Evolutionary conservation across 768 basidiomycete genomes (phyloP), one percentile per base, ranked within the genome.

Genomic region (Xerocomellus chrysenteron): DNA sequence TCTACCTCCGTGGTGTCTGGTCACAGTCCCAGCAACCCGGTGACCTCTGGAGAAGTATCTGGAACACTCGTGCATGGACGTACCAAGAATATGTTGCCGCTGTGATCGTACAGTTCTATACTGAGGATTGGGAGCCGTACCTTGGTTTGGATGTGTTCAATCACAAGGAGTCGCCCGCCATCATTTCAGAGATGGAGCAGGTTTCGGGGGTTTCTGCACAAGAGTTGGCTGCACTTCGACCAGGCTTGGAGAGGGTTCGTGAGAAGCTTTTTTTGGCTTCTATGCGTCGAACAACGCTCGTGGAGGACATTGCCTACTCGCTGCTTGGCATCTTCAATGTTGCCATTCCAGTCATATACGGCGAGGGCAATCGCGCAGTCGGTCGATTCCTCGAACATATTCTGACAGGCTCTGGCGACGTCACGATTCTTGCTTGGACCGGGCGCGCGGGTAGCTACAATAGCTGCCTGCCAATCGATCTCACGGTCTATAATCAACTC

Each of bases 271-370:
- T 24, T 13, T 40, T 56, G 32, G 65, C 65, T 17, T 63, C 65
- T 0, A 42, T 1, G 12, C 50, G 64, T 2, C 39, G 35, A 9
- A 60, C 65, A 13, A 65, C 64, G 1, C 12, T 11, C 5, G 45
- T 19, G 8, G 65, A 63, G 46, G 65, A 65, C 12, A 46, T 33
- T 6, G 57, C 63, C 0, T 66, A 65, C 41, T 65, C 51, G 0
- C 19, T 21, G 21, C 21, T 62, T 14, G 63, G 60, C 2, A 47
- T 66, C 14, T 55, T 66, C 33, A 46, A 55, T 36, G 48, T 49
- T 5, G 26, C 28, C 2, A 11, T 66, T 10, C 57, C 57, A 1
- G 28, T 65, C 41, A 36, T 36, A 24, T 65, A 65, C 21, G 64
- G 63, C 12, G 63, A 61, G 36, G 56, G 59, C 1, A 44, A 35